phyloP scores from a whole-genome alignment of 495 filamentous ascomycete species.

The Neurospora discreta region DNA sequence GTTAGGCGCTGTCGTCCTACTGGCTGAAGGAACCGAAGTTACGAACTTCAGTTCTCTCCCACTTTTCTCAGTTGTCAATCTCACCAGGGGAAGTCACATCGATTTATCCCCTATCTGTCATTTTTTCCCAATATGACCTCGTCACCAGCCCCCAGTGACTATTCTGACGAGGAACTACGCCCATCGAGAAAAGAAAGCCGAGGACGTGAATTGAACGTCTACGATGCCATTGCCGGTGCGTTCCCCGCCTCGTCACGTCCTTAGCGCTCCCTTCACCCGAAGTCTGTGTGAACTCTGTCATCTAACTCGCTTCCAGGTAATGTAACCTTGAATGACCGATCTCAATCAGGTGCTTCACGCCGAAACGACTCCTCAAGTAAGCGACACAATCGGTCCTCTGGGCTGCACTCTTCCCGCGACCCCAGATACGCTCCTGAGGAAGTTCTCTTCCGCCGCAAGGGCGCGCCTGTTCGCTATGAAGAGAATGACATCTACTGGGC shows the following conservation, averaged over 20 bases:
- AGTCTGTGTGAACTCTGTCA: neutral
- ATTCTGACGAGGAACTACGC: neutral
- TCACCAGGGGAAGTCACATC: neutral
- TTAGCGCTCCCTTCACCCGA: neutral
- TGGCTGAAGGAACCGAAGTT: neutral
- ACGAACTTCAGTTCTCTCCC: neutral
- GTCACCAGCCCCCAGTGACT: neutral
- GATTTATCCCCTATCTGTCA: neutral
- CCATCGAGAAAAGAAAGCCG: neutral
- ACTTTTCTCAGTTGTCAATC: neutral
- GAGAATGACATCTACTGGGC: slow-evolving; percentile 65
- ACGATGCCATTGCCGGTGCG: slow-evolving; percentile 72
- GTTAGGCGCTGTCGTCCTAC: neutral
- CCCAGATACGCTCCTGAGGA: slow-evolving; percentile 56
- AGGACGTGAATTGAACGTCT: slow-evolving; percentile 45
- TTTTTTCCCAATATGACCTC: neutral
- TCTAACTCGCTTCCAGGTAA: slow-evolving; percentile 32
- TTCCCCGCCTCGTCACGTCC: neutral
- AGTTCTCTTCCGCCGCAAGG: slow-evolving; percentile 53
- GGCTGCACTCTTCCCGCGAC: slow-evolving; percentile 40
- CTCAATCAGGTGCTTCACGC: neutral
- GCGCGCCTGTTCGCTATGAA: slow-evolving; percentile 51
- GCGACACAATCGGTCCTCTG: slow-evolving; percentile 30
- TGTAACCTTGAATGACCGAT: slow-evolving; percentile 14
- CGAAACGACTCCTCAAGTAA: slow-evolving; percentile 27